Evolutionary conservation across 108 stramenopile species (phyloP).

Genomic region (Cyclotella atomus): DNA sequence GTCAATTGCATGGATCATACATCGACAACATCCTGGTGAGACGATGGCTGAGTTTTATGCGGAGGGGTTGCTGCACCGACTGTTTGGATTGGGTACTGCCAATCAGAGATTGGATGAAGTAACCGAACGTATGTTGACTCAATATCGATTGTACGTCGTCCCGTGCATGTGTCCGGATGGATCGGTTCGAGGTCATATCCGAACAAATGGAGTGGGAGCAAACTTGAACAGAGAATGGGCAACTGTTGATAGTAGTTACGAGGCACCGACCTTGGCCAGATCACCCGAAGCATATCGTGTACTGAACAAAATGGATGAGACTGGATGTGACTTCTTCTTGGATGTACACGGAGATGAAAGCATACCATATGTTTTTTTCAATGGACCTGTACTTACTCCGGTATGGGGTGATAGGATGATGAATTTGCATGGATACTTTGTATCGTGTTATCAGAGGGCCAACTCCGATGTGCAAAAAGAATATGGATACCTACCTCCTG

Average conservation of each 20-base stretch:
- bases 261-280: conserved; percentile 73
- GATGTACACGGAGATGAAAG: conserved; percentile 93
- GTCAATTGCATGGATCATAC: conserved; percentile 73
- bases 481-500: conserved; percentile 73
- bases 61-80: conserved; percentile 71
- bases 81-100: conserved; percentile 9
- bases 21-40: conserved; percentile 88
- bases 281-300: conserved; percentile 86
- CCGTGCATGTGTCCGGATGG: conserved; percentile 93
- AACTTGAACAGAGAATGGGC: conserved; percentile 94
- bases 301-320: conserved; percentile 80
- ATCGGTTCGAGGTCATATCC: conserved; percentile 75
- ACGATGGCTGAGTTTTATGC: conserved; percentile 86
- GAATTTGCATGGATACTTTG: conserved; percentile 84
- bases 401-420: conserved; percentile 72
- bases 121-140: background rate
- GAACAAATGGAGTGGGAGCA: conserved; percentile 84
- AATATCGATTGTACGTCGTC: conserved; percentile 85
- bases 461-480: conserved; percentile 81
- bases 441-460: conserved; percentile 67
- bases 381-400: conserved; percentile 76
- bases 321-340: conserved; percentile 83
- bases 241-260: conserved; percentile 61
- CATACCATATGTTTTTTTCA: conserved; percentile 83
- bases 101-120: conserved; percentile 2